Evolutionary conservation across 805 yeast species (phyloP).

Genomic region (Monosporozyma servazzii): DNA sequence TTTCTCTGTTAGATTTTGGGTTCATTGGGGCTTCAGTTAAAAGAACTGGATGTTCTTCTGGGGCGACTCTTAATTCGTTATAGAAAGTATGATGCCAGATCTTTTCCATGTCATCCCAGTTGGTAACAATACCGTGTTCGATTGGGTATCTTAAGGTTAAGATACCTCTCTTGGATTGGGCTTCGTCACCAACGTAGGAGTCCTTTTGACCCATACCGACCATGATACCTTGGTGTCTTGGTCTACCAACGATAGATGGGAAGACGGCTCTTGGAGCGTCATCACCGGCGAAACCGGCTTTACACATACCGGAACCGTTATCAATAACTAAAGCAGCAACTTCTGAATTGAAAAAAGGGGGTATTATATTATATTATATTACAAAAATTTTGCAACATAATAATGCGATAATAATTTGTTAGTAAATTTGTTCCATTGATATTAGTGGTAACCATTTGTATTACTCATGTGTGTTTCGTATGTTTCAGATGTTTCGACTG

Average conservation of each 20-base stretch:
- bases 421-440: no score
- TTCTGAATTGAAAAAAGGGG: slow-evolving; percentile 13
- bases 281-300: slow-evolving; percentile 99
- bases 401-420: no score
- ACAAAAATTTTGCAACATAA: background rate
- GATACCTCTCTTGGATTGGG: slow-evolving; percentile 99
- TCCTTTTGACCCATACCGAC: slow-evolving; percentile 99
- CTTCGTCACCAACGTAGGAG: slow-evolving; percentile 99
- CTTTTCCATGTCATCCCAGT: slow-evolving; percentile 99
- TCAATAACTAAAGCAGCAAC: slow-evolving; percentile 69
- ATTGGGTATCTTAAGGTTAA: slow-evolving; percentile 97
- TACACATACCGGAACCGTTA: slow-evolving; percentile 99
- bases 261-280: slow-evolving; percentile 99
- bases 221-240: slow-evolving; percentile 99
- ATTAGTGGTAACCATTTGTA: no score
- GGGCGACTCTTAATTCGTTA: slow-evolving; percentile 99
- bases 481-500: no score
- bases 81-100: slow-evolving; percentile 99
- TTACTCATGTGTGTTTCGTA: no score
- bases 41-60: slow-evolving; percentile 99
- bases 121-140: slow-evolving; percentile 99
- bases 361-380: no score
- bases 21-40: slow-evolving; percentile 99
- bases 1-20: slow-evolving; percentile 99
- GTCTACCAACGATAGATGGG: slow-evolving; percentile 99